These are phyloP conservation scores for Endocarpon pusillum DNA, from an alignment of 495 filamentous ascomycete species.

Conservation along the genomic window DNA sequence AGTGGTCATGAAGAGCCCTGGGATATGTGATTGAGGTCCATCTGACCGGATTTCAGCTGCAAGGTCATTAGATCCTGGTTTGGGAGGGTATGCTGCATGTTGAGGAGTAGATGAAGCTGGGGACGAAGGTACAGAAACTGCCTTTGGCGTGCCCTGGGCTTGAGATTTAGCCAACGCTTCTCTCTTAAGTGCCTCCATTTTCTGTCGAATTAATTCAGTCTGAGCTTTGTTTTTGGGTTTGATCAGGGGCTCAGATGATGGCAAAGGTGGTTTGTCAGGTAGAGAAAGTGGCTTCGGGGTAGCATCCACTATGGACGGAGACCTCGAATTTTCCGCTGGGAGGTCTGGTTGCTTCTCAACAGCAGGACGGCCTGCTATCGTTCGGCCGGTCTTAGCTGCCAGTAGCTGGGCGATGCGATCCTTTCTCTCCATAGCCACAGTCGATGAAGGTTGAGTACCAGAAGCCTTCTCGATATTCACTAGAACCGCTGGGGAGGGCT, in stretches of 20 bases:
- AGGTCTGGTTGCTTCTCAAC: slow-evolving; percentile 4
- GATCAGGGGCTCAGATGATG: no score
- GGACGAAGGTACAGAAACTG: slow-evolving; percentile 1
- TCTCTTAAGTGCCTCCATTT: slow-evolving; percentile 34
- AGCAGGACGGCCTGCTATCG: slow-evolving; percentile 14
- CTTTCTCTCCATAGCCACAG: slow-evolving; percentile 45
- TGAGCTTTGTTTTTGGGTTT: slow-evolving; percentile 38
- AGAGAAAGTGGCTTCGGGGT: neutral
- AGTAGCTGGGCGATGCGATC: slow-evolving; percentile 60
- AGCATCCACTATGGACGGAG: neutral
- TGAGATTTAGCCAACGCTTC: slow-evolving; percentile 23
- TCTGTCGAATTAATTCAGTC: slow-evolving; percentile 33
- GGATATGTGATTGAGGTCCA: no score
- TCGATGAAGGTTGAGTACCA: slow-evolving; percentile 1
- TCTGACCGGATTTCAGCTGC: no score
- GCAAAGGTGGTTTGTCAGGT: no score
- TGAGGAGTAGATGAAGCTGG: slow-evolving; percentile 5
- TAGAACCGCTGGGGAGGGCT: no score
- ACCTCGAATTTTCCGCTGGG: neutral
- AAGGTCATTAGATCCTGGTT: slow-evolving; percentile 12
- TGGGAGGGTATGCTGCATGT: slow-evolving; percentile 26
- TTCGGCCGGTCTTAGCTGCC: slow-evolving; percentile 37
- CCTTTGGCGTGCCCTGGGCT: neutral
- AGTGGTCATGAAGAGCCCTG: slow-evolving; percentile 34
- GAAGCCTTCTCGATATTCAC: no score